These are phyloP conservation scores for Geotrichum histeridarum DNA, from an alignment of 1,139 yeast species.

Conservation along the genomic window DNA sequence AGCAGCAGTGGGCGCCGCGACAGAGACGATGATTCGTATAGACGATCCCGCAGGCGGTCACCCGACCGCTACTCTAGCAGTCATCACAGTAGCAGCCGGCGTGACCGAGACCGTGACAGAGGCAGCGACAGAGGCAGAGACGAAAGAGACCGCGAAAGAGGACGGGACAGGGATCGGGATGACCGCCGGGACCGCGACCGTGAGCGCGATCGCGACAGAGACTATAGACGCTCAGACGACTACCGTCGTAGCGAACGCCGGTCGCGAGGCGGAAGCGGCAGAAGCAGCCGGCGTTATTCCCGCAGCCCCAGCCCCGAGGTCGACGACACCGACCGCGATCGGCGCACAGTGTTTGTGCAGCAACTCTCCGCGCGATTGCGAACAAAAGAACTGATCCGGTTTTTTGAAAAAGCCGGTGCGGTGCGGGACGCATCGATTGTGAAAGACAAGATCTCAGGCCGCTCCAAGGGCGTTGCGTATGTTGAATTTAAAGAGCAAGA, in stretches of 20 bases:
- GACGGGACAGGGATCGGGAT: slow-evolving; percentile 11
- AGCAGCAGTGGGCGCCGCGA: not conserved
- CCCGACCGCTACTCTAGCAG: slow-evolving; percentile 2
- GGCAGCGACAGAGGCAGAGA: slow-evolving; percentile 7
- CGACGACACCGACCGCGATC: slow-evolving; percentile 30
- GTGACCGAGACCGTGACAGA: slow-evolving; percentile 12
- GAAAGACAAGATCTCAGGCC: slow-evolving; percentile 36
- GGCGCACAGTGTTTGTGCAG: slow-evolving; percentile 39
- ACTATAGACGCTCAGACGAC: not conserved
- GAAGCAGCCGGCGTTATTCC: slow-evolving; percentile 12
- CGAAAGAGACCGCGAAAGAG: slow-evolving; percentile 8
- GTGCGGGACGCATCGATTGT: slow-evolving; percentile 40
- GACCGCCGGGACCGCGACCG: slow-evolving; percentile 13
- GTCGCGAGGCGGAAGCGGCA: slow-evolving; percentile 1
- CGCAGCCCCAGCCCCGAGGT: slow-evolving; percentile 9
- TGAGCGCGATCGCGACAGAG: not conserved
- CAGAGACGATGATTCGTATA: not conserved
- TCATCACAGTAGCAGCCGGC: slow-evolving; percentile 10
- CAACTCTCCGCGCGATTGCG: slow-evolving; percentile 38
- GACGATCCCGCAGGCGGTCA: not conserved
- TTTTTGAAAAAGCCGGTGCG: slow-evolving; percentile 38
- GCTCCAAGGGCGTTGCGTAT: slow-evolving; percentile 40
- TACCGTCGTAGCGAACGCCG: not conserved
- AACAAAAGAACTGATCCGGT: slow-evolving; percentile 34
- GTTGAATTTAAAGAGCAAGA: slow-evolving; percentile 37